Base-by-base conservation (phyloP, 2,329 filamentous ascomycete genomes). In the Fusarium drepaniforme region DNA sequence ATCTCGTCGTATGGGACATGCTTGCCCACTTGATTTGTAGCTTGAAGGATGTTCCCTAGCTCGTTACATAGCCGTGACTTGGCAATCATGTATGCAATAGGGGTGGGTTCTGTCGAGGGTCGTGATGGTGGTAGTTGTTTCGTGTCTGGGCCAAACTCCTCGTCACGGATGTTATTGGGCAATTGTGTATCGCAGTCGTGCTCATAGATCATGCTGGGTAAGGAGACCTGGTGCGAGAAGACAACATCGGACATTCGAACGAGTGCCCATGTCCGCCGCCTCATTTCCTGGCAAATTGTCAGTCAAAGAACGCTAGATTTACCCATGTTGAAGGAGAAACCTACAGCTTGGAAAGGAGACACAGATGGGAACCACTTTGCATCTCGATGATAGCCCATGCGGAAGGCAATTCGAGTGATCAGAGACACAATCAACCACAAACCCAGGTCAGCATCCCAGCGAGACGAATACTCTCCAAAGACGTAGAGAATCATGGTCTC, bases 321-420 rank as follows among this genome's bases (percentile, higher is more conserved):
- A 13, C 21, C n/a, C 8, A 51, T 13, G 12, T 13, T 15, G 16
- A 16, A n/a, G 16, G 49, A n/a, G 56, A 15, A 38, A 80, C 89
- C 76, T 85, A 90, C 89, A 63, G 88, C 94, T 82, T 95, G 90
- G 76, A 94, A 96, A 8, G 93, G 91, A 2, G 91, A 89, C 57
- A 97, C 88, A 16, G 88, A 90, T 3, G 92, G 87, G 80, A 95
- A 96, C 83, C 92, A 94, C 69, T 90, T 93, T 12, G 93, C 89
- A 80, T 96, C 94, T 70, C 94, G 89, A 78, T 96, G 94, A 77
- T 96, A 93, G 5, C 93, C 93, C 91, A 93, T 93, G 46, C 92
- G 88, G 82, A 93, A 84, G 78, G 90, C 86, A 81, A 90, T 83
- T 82, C 90, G 84, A 79, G 89, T 90, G 64, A 89, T 87, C 71